Percentiles rank a stretch among this genome's conserved stretches.
Evolutionary conservation across 2,329 filamentous ascomycete genomes (phyloP).

Genomic region (Dactylellina drechsleri): DNA sequence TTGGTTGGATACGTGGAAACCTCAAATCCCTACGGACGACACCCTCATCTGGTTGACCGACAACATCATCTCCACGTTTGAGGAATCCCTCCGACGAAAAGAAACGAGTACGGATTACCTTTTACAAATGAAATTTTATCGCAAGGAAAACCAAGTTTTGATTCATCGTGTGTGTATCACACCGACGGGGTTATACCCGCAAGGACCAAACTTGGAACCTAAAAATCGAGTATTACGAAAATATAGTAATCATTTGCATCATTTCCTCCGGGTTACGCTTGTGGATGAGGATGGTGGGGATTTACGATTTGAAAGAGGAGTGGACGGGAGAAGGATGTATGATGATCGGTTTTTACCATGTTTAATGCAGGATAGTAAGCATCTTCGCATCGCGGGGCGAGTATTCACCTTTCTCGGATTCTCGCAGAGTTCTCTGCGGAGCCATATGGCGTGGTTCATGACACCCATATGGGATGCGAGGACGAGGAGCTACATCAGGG

Average conservation of each 20-base stretch:
- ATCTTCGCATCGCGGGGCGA: constrained; percentile 73
- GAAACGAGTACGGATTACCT: constrained; percentile 56
- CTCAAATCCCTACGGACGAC: constrained; percentile 68
- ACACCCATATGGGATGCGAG: constrained; percentile 63
- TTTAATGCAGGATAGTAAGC: constrained; percentile 65
- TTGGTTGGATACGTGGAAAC: constrained; percentile 68
- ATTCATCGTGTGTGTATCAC: constrained; percentile 71
- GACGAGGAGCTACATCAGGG: constrained; percentile 56
- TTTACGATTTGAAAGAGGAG: constrained; percentile 68
- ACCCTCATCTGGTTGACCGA: constrained; percentile 65
- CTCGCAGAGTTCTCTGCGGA: constrained; percentile 79
- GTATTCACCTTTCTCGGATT: constrained; percentile 77
- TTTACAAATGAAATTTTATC: constrained; percentile 54
- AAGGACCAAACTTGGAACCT: constrained; percentile 73
- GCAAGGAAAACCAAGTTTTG: constrained; percentile 63
- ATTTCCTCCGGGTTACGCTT: constrained; percentile 77
- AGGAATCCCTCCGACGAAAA: constrained; percentile 46
- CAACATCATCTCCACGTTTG: constrained; percentile 63
- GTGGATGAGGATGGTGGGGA: constrained; percentile 77
- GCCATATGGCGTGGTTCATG: constrained; percentile 76
- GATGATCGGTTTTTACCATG: constrained; percentile 68
- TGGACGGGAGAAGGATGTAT: constrained; percentile 61
- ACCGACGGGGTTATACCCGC: constrained; percentile 69
- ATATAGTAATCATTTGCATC: constrained; percentile 69
- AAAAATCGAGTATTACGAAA: constrained; percentile 78